Evolutionary conservation across 2,329 filamentous ascomycete species (phyloP).

Genomic region (Fusarium burgessii): DNA sequence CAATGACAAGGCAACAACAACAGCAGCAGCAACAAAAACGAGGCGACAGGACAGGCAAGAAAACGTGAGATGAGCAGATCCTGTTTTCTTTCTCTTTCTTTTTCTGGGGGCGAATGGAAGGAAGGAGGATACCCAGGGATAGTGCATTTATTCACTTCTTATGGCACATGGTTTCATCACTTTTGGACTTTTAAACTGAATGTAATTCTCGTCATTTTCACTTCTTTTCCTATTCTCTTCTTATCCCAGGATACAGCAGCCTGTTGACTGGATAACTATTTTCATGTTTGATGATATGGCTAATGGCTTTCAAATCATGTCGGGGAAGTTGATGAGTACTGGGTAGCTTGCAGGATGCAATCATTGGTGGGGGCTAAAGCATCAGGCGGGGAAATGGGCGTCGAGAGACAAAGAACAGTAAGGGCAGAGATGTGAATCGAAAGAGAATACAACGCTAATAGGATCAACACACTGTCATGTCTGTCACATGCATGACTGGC

Average conservation of each 20-base stretch:
- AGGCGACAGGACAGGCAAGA: constrained; percentile 6
- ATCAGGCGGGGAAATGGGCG: constrained; percentile 27
- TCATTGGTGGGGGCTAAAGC: constrained; percentile 3
- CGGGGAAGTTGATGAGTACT: neutral
- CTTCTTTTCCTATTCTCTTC: constrained; percentile 17
- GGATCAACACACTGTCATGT: neutral
- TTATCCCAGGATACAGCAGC: neutral
- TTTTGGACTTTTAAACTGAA: constrained; percentile 21
- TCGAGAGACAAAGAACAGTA: constrained; percentile 5
- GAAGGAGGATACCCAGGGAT: constrained; percentile 39
- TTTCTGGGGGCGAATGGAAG: constrained; percentile 14
- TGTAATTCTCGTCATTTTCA: constrained; percentile 15
- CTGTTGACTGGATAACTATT: neutral
- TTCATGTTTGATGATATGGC: constrained; percentile 3
- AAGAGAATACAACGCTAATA: constrained; percentile 10
- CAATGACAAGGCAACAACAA: neutral
- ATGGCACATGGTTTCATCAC: constrained; percentile 28
- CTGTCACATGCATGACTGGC: neutral
- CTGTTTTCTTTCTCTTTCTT: constrained; percentile 10
- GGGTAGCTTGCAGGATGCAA: neutral
- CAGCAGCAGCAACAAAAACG: constrained; percentile 4
- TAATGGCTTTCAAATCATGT: constrained; percentile 1
- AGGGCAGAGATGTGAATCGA: constrained; percentile 6
- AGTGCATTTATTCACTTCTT: constrained; percentile 39
- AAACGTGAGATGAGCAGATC: constrained; percentile 2